Conservation (phyloP, 371 early-diverging fungal species). For the Circinella umbellata region DNA sequence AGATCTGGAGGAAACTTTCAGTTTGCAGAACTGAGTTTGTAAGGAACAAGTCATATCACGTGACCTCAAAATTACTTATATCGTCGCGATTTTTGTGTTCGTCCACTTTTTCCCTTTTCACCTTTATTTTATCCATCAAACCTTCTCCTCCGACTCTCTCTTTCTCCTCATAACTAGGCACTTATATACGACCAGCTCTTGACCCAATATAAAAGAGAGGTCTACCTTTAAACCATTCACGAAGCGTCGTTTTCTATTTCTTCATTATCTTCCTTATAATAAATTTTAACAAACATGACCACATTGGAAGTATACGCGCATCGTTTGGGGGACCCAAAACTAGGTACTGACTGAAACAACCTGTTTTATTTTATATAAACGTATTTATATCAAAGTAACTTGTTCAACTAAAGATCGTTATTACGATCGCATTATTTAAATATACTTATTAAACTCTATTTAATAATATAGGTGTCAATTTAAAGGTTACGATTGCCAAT, state of each 20-base stretch:
- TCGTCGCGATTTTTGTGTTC: neutral
- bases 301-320: conserved; percentile 74
- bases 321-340: conserved; percentile 65
- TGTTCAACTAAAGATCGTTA: neutral
- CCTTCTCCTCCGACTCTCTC: neutral
- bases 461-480: conserved; percentile 43
- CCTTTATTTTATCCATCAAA: no score
- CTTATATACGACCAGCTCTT: no score
- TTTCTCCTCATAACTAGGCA: no score
- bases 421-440: neutral
- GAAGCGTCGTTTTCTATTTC: no score
- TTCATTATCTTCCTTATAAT: no score
- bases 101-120: no score
- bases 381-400: no score
- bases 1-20: no score
- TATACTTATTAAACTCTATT: neutral
- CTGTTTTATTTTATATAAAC: no score
- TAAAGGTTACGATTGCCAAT: conserved; percentile 85
- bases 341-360: conserved; percentile 39
- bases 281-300: conserved; percentile 35
- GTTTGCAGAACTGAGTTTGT: no score
- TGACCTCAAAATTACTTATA: neutral
- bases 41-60: neutral
- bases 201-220: no score
- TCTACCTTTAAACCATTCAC: no score